phyloP scores from a whole-genome alignment of 2,329 filamentous ascomycete genomes.

The Penicillium sp. region DNA sequence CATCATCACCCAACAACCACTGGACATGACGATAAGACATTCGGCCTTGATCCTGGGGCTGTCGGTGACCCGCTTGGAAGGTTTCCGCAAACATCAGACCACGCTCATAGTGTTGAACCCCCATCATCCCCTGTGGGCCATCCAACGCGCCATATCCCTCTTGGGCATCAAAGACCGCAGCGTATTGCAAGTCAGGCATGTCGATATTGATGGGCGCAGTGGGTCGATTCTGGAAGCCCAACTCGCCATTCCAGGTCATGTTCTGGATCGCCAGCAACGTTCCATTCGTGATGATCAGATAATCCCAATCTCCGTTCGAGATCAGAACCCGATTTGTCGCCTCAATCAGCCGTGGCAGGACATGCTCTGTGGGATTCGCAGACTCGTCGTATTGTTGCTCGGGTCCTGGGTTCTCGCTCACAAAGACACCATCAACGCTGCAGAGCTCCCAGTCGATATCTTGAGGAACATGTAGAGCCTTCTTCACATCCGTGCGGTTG shows the following conservation, averaged over 20 bases:
- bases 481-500: slow-evolving; percentile 67
- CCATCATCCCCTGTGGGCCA: slow-evolving; percentile 63
- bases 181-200: slow-evolving; percentile 56
- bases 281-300: slow-evolving; percentile 66
- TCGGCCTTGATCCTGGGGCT: slow-evolving; percentile 64
- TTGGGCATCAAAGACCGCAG: slow-evolving; percentile 43
- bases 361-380: slow-evolving; percentile 56
- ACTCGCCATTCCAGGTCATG: slow-evolving; percentile 73
- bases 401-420: slow-evolving; percentile 39
- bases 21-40: slow-evolving; percentile 65
- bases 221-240: slow-evolving; percentile 68
- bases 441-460: slow-evolving; percentile 33
- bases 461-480: slow-evolving; percentile 61
- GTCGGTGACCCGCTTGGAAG: slow-evolving; percentile 38
- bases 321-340: slow-evolving; percentile 70
- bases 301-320: slow-evolving; percentile 71
- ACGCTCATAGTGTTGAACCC: slow-evolving; percentile 69
- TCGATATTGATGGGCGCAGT: slow-evolving; percentile 45
- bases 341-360: slow-evolving; percentile 38
- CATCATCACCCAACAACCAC: slow-evolving; percentile 26
- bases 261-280: slow-evolving; percentile 74
- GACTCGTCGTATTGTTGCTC: slow-evolving; percentile 38
- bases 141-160: slow-evolving; percentile 64
- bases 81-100: slow-evolving; percentile 66
- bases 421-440: slow-evolving; percentile 45